Conservation (phyloP, 345 rosid species). For the Populus simonii region DNA sequence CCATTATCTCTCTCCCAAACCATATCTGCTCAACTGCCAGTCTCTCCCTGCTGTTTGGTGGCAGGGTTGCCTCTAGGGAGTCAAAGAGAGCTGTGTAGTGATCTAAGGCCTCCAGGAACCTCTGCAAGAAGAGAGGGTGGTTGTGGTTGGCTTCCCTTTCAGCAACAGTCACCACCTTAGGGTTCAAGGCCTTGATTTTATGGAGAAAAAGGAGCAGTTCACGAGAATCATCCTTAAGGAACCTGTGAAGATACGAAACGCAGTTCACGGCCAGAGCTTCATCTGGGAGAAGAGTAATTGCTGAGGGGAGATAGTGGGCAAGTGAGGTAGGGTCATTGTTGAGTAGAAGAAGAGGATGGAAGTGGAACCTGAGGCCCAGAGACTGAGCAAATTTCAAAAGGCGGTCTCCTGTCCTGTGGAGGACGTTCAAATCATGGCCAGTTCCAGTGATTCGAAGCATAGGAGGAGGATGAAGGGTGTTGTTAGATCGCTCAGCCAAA, state of each 20-base stretch:
- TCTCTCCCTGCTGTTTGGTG: conserved; percentile 83
- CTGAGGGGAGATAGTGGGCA: conserved; percentile 41
- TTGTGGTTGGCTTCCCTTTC: conserved; percentile 81
- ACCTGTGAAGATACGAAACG: conserved; percentile 60
- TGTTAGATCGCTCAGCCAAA: conserved; percentile 58
- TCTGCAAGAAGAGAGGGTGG: conserved; percentile 57
- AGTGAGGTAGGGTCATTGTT: conserved; percentile 47
- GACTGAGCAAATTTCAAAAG: conserved; percentile 74
- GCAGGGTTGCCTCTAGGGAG: conserved; percentile 87
- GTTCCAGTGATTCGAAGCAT: conserved; percentile 82
- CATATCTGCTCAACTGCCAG: conserved; percentile 73
- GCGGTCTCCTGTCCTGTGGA: conserved; percentile 80
- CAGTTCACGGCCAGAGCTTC: conserved; percentile 81
- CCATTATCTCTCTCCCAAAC: conserved; percentile 82
- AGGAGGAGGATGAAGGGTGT: conserved; percentile 46
- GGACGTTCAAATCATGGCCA: conserved; percentile 55
- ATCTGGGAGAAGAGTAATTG: conserved; percentile 50
- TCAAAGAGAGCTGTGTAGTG: conserved; percentile 73
- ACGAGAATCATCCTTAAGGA: conserved; percentile 47
- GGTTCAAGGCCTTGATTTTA: conserved; percentile 61
- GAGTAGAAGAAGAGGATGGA: conserved; percentile 63
- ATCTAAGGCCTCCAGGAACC: conserved; percentile 79
- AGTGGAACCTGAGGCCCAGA: conserved; percentile 72
- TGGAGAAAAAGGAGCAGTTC: conserved; percentile 53
- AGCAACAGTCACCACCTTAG: conserved; percentile 71